Evolutionary conservation across 257 asterid species (phyloP).

Genomic region (Solanum chiquidenum): DNA sequence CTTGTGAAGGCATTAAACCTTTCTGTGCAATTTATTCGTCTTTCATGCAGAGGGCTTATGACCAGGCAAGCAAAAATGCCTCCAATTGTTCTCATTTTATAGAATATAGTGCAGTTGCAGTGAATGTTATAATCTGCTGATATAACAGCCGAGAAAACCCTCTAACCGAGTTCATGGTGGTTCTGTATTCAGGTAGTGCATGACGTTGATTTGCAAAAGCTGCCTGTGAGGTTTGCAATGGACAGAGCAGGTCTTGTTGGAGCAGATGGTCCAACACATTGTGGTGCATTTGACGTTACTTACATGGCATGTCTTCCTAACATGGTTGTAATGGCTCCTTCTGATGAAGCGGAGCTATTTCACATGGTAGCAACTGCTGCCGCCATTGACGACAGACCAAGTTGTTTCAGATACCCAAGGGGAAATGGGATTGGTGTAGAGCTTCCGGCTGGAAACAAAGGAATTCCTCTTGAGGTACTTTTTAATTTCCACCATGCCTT

Average conservation of each 20-base stretch:
- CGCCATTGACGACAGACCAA: slow-evolving; percentile 84
- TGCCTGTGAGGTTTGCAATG: slow-evolving; percentile 94
- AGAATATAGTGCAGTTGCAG: not conserved
- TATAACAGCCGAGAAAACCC: not conserved
- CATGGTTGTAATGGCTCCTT: slow-evolving; percentile 98
- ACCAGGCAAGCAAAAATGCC: slow-evolving; percentile 48
- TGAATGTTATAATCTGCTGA: not conserved
- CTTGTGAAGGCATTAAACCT: slow-evolving; percentile 94
- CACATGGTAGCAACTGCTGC: slow-evolving; percentile 99
- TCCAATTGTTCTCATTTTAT: not conserved
- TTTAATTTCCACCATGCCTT: not conserved
- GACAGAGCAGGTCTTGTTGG: slow-evolving; percentile 96
- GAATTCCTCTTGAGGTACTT: slow-evolving; percentile 73
- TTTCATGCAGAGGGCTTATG: slow-evolving; percentile 88
- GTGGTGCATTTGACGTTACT: slow-evolving; percentile 82
- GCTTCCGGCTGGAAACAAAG: slow-evolving; percentile 80
- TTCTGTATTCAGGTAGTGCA: slow-evolving; percentile 63
- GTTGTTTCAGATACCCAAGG: slow-evolving; percentile 89
- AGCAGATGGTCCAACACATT: slow-evolving; percentile 95
- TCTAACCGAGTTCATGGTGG: not conserved
- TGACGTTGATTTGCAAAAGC: slow-evolving; percentile 92
- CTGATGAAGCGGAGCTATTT: slow-evolving; percentile 80
- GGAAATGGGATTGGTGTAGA: slow-evolving; percentile 80
- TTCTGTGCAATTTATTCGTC: slow-evolving; percentile 88
- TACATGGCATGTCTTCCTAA: slow-evolving; percentile 98